Percentiles rank a stretch among this genome's conserved stretches.
phyloP scores from a whole-genome alignment of 2,329 filamentous ascomycete genomes.

The Ophiostoma australiae region DNA sequence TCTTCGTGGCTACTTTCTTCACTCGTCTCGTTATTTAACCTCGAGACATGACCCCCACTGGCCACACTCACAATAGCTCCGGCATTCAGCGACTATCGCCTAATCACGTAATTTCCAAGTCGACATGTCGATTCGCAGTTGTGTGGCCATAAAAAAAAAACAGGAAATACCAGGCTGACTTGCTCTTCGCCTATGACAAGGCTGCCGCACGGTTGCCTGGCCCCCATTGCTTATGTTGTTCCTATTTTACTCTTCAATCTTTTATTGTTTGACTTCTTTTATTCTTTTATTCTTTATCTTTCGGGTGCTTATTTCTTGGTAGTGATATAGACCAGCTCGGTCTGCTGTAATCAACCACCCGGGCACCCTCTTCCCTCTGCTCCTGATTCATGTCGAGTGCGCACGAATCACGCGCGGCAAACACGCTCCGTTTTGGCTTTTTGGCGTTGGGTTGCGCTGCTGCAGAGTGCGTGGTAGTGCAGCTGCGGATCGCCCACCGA shows the following conservation, averaged over 20 bases:
- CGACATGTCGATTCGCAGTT: not conserved
- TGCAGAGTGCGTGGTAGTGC: not conserved
- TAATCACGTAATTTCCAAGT: not conserved
- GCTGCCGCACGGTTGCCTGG: not conserved
- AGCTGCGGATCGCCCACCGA: not conserved
- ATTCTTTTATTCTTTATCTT: no score
- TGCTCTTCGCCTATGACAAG: not conserved
- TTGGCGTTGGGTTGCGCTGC: not conserved
- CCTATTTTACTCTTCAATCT: no score
- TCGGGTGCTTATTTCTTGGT: not conserved
- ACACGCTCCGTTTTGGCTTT: not conserved
- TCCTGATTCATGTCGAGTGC: constrained; percentile 1
- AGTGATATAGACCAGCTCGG: not conserved
- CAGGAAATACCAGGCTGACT: not conserved
- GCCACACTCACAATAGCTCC: not conserved
- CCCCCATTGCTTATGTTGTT: no score
- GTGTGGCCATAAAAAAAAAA: no score
- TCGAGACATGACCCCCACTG: not conserved
- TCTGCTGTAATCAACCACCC: not conserved
- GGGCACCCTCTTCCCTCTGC: not conserved
- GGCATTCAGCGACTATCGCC: not conserved
- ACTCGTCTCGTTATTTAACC: not conserved
- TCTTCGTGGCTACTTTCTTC: not conserved
- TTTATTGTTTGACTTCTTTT: no score
- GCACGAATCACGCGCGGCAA: not conserved